Percentiles rank a stretch among this genome's conserved stretches.
Evolutionary conservation across 2,329 filamentous ascomycete genomes (phyloP).

Genomic region (Orbilia oligospora): DNA sequence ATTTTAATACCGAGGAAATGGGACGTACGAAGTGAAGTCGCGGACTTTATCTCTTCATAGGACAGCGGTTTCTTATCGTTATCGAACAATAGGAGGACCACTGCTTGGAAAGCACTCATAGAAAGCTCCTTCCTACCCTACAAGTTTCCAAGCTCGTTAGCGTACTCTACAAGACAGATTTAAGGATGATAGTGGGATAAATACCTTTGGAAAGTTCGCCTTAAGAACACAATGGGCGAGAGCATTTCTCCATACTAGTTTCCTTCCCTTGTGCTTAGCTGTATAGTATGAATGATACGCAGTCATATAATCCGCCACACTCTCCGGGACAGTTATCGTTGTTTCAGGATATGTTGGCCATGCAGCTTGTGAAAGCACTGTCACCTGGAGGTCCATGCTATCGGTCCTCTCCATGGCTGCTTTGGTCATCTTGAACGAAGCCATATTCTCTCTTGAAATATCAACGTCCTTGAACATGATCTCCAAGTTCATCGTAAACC

Average conservation of each 20-base stretch:
- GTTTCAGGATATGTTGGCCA: slow-evolving; percentile 94
- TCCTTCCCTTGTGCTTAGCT: slow-evolving; percentile 87
- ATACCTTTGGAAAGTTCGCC: slow-evolving; percentile 78
- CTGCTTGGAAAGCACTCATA: slow-evolving; percentile 91
- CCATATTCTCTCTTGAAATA: slow-evolving; percentile 91
- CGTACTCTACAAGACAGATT: background rate
- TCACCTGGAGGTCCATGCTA: slow-evolving; percentile 83
- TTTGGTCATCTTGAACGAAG: slow-evolving; percentile 80
- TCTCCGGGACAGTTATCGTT: slow-evolving; percentile 79
- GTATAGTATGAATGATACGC: slow-evolving; percentile 90
- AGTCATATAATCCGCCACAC: slow-evolving; percentile 81
- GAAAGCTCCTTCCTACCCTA: slow-evolving; percentile 84
- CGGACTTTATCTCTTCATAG: slow-evolving; percentile 81
- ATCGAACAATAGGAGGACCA: slow-evolving; percentile 93
- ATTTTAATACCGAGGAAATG: background rate
- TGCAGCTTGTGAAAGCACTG: slow-evolving; percentile 87
- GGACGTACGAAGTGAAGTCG: slow-evolving; percentile 76
- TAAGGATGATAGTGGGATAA: background rate
- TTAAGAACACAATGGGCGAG: slow-evolving; percentile 91
- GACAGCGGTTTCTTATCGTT: slow-evolving; percentile 71
- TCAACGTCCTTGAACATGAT: slow-evolving; percentile 99
- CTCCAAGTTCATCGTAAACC: slow-evolving; percentile 96
- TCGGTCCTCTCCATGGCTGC: slow-evolving; percentile 72
- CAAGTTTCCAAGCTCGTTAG: background rate
- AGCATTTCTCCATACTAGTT: slow-evolving; percentile 90